A percentile compares a stretch with the other conserved stretches of the same genome.
These are phyloP conservation scores for Suillus subluteus DNA, from an alignment of 768 basidiomycete genomes.

Conservation along the genomic window DNA sequence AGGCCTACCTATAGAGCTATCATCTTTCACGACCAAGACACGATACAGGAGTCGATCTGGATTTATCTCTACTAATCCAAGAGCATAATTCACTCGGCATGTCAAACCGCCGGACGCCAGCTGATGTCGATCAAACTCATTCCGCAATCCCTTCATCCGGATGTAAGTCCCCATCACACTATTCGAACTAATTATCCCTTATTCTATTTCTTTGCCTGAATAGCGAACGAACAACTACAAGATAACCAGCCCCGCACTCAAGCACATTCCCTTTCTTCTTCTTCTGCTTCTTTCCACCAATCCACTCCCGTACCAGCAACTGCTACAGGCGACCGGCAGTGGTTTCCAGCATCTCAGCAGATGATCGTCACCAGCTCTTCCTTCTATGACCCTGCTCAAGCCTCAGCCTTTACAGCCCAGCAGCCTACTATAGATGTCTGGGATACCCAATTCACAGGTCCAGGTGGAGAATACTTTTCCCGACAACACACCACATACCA, in stretches of 20 bases:
- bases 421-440: conserved; percentile 45
- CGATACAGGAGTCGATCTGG: neutral
- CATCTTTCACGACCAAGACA: neutral
- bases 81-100: conserved; percentile 14
- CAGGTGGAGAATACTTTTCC: neutral
- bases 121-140: conserved; percentile 19
- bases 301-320: conserved; percentile 1
- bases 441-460: conserved; percentile 18
- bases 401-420: conserved; percentile 41
- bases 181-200: conserved; percentile 6
- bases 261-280: conserved; percentile 2
- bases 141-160: conserved; percentile 23
- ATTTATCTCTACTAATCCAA: neutral
- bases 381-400: conserved; percentile 54
- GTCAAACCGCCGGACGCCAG: conserved; percentile 24
- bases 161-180: conserved; percentile 27
- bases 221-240: conserved; percentile 12
- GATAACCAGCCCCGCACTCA: neutral
- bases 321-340: neutral
- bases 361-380: conserved; percentile 62
- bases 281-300: conserved; percentile 9
- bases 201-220: neutral
- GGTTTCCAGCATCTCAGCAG: conserved; percentile 12
- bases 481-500: conserved; percentile 15
- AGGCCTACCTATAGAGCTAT: neutral